Evolutionary conservation across 306 rosid species (phyloP), one percentile per base, ranked within the genome.

Genomic region (Medicago arabica): DNA sequence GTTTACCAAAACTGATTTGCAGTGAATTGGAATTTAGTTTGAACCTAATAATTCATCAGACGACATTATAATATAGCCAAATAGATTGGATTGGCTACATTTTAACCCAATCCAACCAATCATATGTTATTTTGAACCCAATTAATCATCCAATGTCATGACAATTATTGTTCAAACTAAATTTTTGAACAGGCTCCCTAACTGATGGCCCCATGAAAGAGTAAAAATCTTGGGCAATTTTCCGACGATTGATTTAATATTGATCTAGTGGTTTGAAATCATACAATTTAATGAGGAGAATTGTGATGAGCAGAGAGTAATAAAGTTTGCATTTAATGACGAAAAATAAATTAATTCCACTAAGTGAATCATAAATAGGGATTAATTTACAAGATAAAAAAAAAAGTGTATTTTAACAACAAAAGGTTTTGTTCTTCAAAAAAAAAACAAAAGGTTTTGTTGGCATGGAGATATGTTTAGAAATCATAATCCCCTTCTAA

Each of bases 401-500:
- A 25, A 55, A 57, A 19, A 10, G 63, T 21, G 3, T 19, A 57
- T 21, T 57, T 57, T 19, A 21, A 34, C 31, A 57, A 57, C 63
- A 28, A 11, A 57, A 57, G 36, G 14, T 57, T 57, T 21, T 57
- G 63, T 21, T 6, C n/a, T n/a, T n/a, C n/a, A n/a, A n/a, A n/a
- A n/a, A n/a, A n/a, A n/a, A n/a, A 57, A 57, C 63, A 28, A 11
- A 57, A 57, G 36, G 14, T 57, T 57, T 21, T 57, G 63, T 21
- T 6, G 6, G 15, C 63, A 19, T 2, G 8, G 34, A 57, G 63
- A 57, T n/a, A 21, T 57, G 34, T 19, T 21, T 19, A 57, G 36
- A 19, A 57, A 57, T 57, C 63, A 57, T 57, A 57, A 57, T 10
- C 63, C n/a, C 23, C 63, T 58, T 58, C 34, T 2, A 58, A 43